phyloP scores from a whole-genome alignment of 2,329 filamentous ascomycete genomes.

The Xylariaceae sp. region DNA sequence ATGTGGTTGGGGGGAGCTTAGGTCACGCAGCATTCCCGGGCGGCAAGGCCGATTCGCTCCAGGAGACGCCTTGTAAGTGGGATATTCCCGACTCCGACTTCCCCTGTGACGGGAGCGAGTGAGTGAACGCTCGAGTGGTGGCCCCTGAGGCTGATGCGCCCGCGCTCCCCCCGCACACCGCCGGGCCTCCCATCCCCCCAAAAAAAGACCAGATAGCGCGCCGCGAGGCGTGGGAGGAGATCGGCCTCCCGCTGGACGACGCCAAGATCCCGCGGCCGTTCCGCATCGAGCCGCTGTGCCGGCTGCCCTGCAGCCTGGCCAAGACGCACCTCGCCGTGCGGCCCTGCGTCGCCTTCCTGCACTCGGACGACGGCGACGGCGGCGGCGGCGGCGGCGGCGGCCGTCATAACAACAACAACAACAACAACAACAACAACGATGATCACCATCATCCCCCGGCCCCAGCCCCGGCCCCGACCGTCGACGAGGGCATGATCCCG shows the following conservation, averaged over 20 bases:
- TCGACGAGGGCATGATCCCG: conserved; percentile 68
- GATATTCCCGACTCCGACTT: neutral
- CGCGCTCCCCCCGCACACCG: neutral
- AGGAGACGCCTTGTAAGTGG: conserved; percentile 52
- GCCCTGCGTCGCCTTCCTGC: conserved; percentile 71
- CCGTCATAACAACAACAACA: too few relatives aligned
- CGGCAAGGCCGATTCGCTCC: conserved; percentile 55
- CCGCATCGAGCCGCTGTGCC: conserved; percentile 78
- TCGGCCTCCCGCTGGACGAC: conserved; percentile 73
- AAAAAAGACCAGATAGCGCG: conserved; percentile 67
- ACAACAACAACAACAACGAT: too few relatives aligned
- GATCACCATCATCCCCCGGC: neutral
- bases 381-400: too few relatives aligned
- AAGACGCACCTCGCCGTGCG: conserved; percentile 66
- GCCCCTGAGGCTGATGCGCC: neutral
- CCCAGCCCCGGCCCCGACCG: conserved; percentile 32
- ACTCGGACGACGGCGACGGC: conserved; percentile 45
- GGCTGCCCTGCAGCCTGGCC: conserved; percentile 69
- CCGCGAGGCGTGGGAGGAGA: conserved; percentile 87
- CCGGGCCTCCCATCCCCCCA: neutral
- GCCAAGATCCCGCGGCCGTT: conserved; percentile 66
- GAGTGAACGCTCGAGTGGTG: conserved; percentile 1
- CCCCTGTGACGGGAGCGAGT: neutral
- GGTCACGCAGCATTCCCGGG: conserved; percentile 80
- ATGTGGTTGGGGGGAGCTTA: too few relatives aligned